Conservation (phyloP, 495 filamentous ascomycete species). For the Penicillium dipodomyicola region DNA sequence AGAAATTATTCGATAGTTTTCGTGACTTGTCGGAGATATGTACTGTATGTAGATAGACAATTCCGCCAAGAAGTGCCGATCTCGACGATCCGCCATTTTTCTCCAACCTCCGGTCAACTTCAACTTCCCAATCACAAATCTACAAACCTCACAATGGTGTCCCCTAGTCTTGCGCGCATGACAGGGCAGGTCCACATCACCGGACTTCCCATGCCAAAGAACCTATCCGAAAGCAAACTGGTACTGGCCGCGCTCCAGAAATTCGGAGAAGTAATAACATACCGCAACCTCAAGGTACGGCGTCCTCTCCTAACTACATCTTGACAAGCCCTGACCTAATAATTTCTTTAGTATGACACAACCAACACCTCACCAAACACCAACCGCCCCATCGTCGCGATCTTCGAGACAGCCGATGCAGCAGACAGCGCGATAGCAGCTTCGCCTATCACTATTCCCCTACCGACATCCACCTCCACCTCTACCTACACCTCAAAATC, state of each 20-base stretch:
- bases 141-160: conserved; percentile 12
- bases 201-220: conserved; percentile 60
- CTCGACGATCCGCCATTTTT: conserved; percentile 14
- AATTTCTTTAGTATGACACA: conserved; percentile 16
- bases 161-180: conserved; percentile 12
- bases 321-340: neutral
- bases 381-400: conserved; percentile 28
- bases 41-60: neutral
- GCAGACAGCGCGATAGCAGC: conserved; percentile 35
- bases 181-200: conserved; percentile 57
- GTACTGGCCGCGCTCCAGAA: conserved; percentile 69
- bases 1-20: too few relatives aligned
- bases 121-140: neutral
- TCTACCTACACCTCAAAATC: neutral
- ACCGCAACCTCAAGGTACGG: conserved; percentile 64
- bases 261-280: conserved; percentile 75
- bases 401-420: conserved; percentile 37
- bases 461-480: neutral
- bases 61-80: conserved; percentile 17
- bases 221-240: conserved; percentile 67
- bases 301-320: neutral
- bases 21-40: too few relatives aligned
- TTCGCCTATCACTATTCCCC: conserved; percentile 32
- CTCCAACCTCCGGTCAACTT: conserved; percentile 9
- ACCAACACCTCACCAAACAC: conserved; percentile 12